Base-by-base conservation (phyloP, 257 asterid genomes). In the Verbena officinalis region DNA sequence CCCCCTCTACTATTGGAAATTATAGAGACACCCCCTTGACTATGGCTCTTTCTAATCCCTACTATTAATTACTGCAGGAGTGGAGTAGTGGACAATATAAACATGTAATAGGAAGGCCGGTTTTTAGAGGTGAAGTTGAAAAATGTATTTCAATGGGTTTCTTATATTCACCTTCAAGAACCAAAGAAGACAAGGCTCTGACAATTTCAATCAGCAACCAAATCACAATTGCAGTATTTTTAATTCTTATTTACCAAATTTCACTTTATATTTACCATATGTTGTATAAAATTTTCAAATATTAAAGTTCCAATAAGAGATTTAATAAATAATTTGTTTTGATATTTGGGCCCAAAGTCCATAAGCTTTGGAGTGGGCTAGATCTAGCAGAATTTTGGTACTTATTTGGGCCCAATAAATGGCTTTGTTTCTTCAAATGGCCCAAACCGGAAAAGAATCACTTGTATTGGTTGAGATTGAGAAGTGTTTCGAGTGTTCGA, bases 71-170 rank as follows among this genome's bases (percentile, higher is more conserved):
- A 4, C 24, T 9, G 70, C 83, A 88, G 98, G 83, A 40, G 15
- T 72, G 91, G 86, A 79, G 85, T 24, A 64, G 62, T 45, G 93
- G 96, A 48, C 68, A 57, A 30, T 86, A 76, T 72, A 88, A 84
- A 64, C 87, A 88, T 65, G 98, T 88, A 19, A 77, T 86, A 30
- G 98, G 98, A 49, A 84, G 84, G 64, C 81, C 96, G 54, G 68
- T 91, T 14, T 91, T 81, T 42, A 74, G 76, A 71, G 87, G 75
- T 19, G 69, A 55, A 68, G 80, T 67, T 53, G 73, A 68, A 65
- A 77, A 69, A 0, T 70, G 70, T 62, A 75, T 86, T 49, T 91
- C 96, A 20, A 76, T 91, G 89, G 83, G 85, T 30, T 86, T 88
- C 48, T 72, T 84, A 3, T 80, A 70, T 67, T 80, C 86, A 42